A percentile compares a stretch with the other conserved stretches of the same genome.
These are phyloP conservation scores for Lactarius quietus DNA, from an alignment of 768 basidiomycete genomes.

Conservation along the genomic window DNA sequence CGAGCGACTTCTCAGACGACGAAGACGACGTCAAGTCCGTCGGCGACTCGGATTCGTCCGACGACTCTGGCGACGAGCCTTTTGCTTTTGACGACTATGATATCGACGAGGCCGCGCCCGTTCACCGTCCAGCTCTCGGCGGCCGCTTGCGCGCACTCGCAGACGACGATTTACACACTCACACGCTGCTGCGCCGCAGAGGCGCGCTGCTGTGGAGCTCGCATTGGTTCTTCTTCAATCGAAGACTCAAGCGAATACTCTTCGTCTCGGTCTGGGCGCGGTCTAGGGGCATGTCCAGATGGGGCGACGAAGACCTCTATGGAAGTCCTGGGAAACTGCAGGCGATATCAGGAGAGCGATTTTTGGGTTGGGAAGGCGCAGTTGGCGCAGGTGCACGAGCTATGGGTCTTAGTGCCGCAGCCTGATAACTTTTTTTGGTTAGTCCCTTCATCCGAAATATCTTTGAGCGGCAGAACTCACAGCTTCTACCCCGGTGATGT, in stretches of 20 bases:
- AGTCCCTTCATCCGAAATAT: neutral
- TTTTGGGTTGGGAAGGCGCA: constrained; percentile 77
- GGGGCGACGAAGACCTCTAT: constrained; percentile 38
- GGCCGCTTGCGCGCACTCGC: constrained; percentile 30
- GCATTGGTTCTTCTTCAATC: constrained; percentile 96
- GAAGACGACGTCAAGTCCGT: constrained; percentile 68
- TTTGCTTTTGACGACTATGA: constrained; percentile 84
- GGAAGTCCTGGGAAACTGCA: constrained; percentile 29
- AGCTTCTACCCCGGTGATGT: neutral
- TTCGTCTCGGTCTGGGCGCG: constrained; percentile 93
- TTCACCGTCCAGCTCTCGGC: constrained; percentile 26
- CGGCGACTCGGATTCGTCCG: constrained; percentile 60
- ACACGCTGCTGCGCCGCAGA: constrained; percentile 49
- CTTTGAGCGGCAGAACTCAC: constrained; percentile 1
- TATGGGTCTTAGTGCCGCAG: constrained; percentile 52
- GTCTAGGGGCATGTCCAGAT: constrained; percentile 54
- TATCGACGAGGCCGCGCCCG: constrained; percentile 48
- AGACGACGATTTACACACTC: constrained; percentile 39
- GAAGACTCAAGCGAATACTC: constrained; percentile 86
- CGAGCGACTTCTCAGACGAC: constrained; percentile 73
- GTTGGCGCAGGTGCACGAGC: constrained; percentile 79
- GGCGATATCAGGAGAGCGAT: constrained; percentile 51
- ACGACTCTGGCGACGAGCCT: constrained; percentile 63
- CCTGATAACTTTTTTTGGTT: constrained; percentile 16
- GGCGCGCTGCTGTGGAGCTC: constrained; percentile 93